These are phyloP conservation scores for Pseudogymnoascus sp. DNA, from an alignment of 2,329 filamentous ascomycete genomes.

Conservation along the genomic window DNA sequence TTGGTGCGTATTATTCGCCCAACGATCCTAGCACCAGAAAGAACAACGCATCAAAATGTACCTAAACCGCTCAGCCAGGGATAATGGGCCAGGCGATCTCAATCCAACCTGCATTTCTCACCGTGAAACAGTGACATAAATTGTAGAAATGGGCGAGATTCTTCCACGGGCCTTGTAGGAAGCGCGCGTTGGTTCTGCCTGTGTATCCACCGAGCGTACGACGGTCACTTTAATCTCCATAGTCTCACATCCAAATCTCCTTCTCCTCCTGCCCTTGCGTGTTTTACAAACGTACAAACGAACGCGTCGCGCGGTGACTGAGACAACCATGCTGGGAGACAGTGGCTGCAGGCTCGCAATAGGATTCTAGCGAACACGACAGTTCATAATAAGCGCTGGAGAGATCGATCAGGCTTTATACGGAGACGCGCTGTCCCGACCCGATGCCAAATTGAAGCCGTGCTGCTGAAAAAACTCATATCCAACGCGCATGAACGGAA, in stretches of 20 bases:
- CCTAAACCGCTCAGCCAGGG: neutral
- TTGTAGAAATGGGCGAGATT: neutral
- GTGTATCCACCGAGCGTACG: neutral
- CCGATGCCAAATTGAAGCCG: neutral
- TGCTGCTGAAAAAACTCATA: neutral
- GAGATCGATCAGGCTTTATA: constrained; percentile 1
- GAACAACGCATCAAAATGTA: constrained; percentile 7
- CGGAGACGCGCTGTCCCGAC: neutral
- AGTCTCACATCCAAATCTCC: constrained; percentile 7
- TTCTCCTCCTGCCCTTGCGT: neutral
- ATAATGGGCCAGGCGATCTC: neutral
- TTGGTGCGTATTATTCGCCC: neutral
- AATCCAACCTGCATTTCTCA: constrained; percentile 5
- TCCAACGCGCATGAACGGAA: constrained; percentile 3
- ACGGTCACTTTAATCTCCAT: constrained; percentile 5
- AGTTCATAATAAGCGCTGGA: neutral
- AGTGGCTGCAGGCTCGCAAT: neutral
- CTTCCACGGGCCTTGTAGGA: neutral
- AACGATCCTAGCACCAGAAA: neutral
- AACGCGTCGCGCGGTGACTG: constrained; percentile 5
- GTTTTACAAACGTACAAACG: constrained; percentile 8
- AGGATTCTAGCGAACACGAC: neutral
- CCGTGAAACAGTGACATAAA: constrained; percentile 4
- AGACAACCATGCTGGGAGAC: neutral
- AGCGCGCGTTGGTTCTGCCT: neutral